phyloP scores from a whole-genome alignment of 169 alveolate genomes.

The Cryptosporidium canis region DNA sequence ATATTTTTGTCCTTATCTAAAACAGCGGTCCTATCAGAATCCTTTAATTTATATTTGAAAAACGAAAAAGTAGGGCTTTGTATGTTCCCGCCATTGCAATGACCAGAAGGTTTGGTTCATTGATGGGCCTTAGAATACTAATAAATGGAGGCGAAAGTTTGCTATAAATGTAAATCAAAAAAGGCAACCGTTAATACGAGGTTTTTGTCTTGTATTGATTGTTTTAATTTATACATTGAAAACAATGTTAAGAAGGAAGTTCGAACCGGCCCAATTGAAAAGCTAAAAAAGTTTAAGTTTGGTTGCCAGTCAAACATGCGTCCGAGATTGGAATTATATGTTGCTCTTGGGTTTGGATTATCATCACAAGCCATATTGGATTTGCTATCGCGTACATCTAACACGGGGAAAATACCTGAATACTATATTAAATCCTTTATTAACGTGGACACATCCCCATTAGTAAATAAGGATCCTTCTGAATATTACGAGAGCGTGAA shows the following conservation, averaged over 20 bases:
- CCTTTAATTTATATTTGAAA: too few species aligned
- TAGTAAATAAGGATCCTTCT: constrained; percentile 14
- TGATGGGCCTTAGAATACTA: background rate
- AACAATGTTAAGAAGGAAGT: constrained; percentile 35
- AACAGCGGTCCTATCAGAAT: too few species aligned
- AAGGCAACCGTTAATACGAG: constrained; percentile 18
- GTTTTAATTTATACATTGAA: constrained; percentile 33
- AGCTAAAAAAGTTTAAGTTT: background rate
- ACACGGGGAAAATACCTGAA: constrained; percentile 50
- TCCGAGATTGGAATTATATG: constrained; percentile 17
- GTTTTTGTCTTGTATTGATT: background rate
- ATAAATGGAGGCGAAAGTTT: constrained; percentile 11
- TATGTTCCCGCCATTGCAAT: too few species aligned
- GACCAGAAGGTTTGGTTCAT: background rate
- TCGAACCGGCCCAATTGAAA: constrained; percentile 50
- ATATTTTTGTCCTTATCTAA: too few species aligned
- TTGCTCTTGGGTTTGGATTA: constrained; percentile 61
- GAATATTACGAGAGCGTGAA: constrained; percentile 19
- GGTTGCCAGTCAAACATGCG: background rate
- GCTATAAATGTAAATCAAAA: constrained; percentile 31
- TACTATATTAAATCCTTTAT: constrained; percentile 28
- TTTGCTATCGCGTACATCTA: constrained; percentile 21
- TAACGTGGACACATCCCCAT: constrained; percentile 56
- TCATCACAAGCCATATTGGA: constrained; percentile 39
- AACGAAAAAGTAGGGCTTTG: too few species aligned